Base-by-base conservation (phyloP, 2,329 filamentous ascomycete species). In the Aureobasidium sp. region DNA sequence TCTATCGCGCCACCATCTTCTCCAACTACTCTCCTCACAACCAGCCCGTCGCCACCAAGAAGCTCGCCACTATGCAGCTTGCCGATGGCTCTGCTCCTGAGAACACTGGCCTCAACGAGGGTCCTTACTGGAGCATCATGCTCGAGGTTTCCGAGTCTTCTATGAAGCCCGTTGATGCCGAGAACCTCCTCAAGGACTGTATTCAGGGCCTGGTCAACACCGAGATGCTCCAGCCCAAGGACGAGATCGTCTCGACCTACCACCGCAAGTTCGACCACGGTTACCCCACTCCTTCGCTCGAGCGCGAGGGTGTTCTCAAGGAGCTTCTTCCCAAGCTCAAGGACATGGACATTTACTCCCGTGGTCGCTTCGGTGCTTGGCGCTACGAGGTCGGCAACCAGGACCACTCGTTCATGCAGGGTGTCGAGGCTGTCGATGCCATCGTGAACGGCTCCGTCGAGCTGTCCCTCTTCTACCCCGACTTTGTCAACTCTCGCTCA, bases 71-170 rank as follows among this genome's bases (percentile, higher is more conserved):
- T 25, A 79, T 91, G 69, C 89, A 92, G 76, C 83, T 92, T 45
- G 94, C 89, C 63, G 84, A 97, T 71, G 94, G 94, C 75, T 89
- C 86, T 77, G 90, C 91, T 80, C 84, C 91, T 63, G 77, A 81
- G 65, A 89, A 85, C 69, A 82, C 81, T 56, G 86, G 89, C 72
- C 79, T 90, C 64, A 84, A 94, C 81, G 85, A 89, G 72, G 94
- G 94, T 37, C 94, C 94, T 45, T 99, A 99, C 86, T 99, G 94
- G 94, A 97, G 93, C 67, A 95, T 99, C 82, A 99, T 99, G 94
- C 81, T 99, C 70, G 94, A 99, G 79, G 89, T 99, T 65, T 97
- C 94, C 36, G 90, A 99, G 79, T 97, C 93, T 36, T 85, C 84
- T 72, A 86, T 96, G 87, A 99, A 99, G 85, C 90, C 91, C 42